phyloP scores from a whole-genome alignment of 139 green algal species.

The Klebsormidium nitens region DNA sequence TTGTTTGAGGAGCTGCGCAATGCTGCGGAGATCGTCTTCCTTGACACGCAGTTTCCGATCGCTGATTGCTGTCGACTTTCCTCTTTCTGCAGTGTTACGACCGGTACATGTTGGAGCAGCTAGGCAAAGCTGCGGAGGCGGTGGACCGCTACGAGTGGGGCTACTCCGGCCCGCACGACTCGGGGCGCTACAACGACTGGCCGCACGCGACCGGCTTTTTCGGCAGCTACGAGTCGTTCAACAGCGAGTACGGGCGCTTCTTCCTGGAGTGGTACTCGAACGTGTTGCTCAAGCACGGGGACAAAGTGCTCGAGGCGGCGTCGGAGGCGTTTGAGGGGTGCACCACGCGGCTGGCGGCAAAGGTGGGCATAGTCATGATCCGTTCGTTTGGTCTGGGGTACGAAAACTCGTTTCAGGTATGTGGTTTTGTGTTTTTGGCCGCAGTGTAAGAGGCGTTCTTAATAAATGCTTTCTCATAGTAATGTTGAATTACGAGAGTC shows the following conservation, averaged over 20 bases:
- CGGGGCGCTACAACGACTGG: constrained; percentile 83
- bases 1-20: no score
- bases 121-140: constrained; percentile 57
- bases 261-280: constrained; percentile 90
- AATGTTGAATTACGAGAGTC: no score
- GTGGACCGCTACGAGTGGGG: constrained; percentile 84
- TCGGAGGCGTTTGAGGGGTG: constrained; percentile 14
- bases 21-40: no score
- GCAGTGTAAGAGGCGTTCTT: no score
- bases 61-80: background rate
- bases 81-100: constrained; percentile 73
- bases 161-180: constrained; percentile 79
- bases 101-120: constrained; percentile 81
- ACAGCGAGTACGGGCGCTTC: constrained; percentile 83
- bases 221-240: constrained; percentile 34
- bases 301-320: constrained; percentile 66
- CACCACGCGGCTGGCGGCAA: constrained; percentile 19
- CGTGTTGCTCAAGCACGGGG: constrained; percentile 74
- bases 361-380: no score
- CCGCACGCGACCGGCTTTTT: constrained; percentile 93
- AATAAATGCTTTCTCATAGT: no score
- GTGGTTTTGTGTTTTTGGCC: background rate
- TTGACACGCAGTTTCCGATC: no score
- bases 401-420: background rate
- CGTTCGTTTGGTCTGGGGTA: no score